These are phyloP conservation scores for Acanthamoeba healyi DNA, from an alignment of 208 protist species.

Conservation along the genomic window DNA sequence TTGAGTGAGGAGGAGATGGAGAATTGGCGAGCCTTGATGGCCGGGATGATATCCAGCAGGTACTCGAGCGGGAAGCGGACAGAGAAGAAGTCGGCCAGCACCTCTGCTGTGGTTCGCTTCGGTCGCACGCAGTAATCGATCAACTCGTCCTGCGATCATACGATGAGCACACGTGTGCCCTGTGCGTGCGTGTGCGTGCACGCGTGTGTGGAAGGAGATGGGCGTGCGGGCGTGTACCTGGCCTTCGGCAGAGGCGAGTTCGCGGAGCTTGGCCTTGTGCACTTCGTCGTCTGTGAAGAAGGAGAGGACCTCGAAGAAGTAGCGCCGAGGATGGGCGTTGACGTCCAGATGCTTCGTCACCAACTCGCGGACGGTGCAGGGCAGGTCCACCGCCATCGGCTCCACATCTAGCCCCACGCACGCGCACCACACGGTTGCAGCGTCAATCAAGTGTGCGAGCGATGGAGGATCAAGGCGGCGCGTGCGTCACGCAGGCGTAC, in stretches of 20 bases:
- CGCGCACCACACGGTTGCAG: too few species aligned
- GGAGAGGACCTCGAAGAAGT: slow-evolving; percentile 88
- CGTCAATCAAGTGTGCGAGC: not conserved
- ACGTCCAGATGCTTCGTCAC: slow-evolving; percentile 82
- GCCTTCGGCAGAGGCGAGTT: slow-evolving; percentile 82
- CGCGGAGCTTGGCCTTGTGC: slow-evolving; percentile 79
- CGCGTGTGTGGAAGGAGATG: too few species aligned
- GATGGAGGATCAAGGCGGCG: not conserved
- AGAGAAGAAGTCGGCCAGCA: slow-evolving; percentile 79
- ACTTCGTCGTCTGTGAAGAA: slow-evolving; percentile 76
- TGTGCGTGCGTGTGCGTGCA: too few species aligned
- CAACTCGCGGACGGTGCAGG: slow-evolving; percentile 72
- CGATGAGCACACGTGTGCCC: too few species aligned
- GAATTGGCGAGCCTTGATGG: slow-evolving; percentile 82
- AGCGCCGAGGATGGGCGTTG: slow-evolving; percentile 77
- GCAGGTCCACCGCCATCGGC: slow-evolving; percentile 17
- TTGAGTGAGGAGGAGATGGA: slow-evolving; percentile 83
- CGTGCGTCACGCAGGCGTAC: slow-evolving; percentile 27
- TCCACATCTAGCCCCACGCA: too few species aligned
- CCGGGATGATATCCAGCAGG: slow-evolving; percentile 82
- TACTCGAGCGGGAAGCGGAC: slow-evolving; percentile 78
- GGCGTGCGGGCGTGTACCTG: slow-evolving; percentile 12
- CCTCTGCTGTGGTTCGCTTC: slow-evolving; percentile 79
- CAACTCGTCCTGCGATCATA: slow-evolving; percentile 79
- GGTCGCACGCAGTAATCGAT: slow-evolving; percentile 79